A percentile compares a stretch with the other conserved stretches of the same genome.
Evolutionary conservation across 805 yeast genomes (phyloP).

Genomic region (Metschnikowia anglica): DNA sequence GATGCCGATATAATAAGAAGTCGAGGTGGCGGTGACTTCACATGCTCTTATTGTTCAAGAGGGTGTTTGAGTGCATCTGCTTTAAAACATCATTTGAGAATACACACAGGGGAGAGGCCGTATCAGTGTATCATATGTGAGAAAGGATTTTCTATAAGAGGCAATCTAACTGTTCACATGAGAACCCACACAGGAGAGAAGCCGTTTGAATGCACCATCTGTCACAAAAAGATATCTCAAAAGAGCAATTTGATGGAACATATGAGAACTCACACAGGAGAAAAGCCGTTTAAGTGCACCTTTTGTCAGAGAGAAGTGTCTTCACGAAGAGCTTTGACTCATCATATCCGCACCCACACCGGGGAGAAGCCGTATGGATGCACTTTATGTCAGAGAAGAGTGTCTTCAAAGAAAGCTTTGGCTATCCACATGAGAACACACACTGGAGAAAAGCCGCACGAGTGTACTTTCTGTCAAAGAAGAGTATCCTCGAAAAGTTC

Average conservation of each 20-base stretch:
- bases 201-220: not conserved
- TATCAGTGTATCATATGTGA: not conserved
- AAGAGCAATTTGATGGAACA: not conserved
- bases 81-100: not conserved
- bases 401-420: not conserved
- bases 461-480: not conserved
- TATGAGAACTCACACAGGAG: not conserved
- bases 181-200: not conserved
- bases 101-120: slow-evolving; percentile 3
- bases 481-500: not conserved
- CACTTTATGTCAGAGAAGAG: not conserved
- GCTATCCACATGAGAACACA: slow-evolving; percentile 1
- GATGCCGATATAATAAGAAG: too few relatives aligned
- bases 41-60: too few relatives aligned
- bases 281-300: not conserved
- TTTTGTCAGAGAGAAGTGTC: not conserved
- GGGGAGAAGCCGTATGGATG: slow-evolving; percentile 1
- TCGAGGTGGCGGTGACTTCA: too few relatives aligned
- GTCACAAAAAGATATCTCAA: not conserved
- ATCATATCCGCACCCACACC: slow-evolving; percentile 1
- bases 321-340: too few relatives aligned
- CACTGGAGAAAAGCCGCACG: not conserved
- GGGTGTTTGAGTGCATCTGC: too few relatives aligned
- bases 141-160: not conserved
- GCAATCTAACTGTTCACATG: not conserved